phyloP scores from a whole-genome alignment of 176 grass and related monocot genomes.

The Zea luxurians region DNA sequence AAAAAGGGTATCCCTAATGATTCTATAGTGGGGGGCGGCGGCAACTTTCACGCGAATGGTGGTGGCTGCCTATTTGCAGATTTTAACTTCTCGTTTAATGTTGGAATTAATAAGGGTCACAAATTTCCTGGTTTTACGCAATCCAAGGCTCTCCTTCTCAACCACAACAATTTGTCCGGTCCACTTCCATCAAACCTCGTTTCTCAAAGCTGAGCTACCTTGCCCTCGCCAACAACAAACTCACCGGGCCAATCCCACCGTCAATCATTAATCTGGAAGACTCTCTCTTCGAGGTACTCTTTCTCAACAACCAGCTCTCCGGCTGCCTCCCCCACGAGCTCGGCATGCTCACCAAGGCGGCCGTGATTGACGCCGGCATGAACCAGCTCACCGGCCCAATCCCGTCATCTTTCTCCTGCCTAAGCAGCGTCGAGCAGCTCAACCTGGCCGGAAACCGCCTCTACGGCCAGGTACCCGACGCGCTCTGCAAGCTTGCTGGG shows the following conservation, averaged over 20 bases:
- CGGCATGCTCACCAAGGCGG: conserved; percentile 49
- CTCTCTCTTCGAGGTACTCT: conserved; percentile 48
- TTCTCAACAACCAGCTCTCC: conserved; percentile 69
- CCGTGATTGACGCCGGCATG: conserved; percentile 63
- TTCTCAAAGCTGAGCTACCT: conserved; percentile 46
- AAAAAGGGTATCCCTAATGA: background rate
- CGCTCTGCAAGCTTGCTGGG: conserved; percentile 48
- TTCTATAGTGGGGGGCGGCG: too few species aligned
- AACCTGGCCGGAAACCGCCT: conserved; percentile 43
- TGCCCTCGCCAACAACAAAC: conserved; percentile 63
- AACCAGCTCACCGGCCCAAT: conserved; percentile 74
- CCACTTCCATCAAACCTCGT: background rate
- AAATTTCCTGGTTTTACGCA: accelerated
- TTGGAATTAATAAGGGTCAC: background rate
- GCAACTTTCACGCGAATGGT: too few species aligned
- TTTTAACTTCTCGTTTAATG: too few species aligned
- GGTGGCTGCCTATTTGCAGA: too few species aligned
- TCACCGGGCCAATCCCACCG: conserved; percentile 41
- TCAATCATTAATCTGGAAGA: conserved; percentile 34
- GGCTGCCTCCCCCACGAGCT: conserved; percentile 70
- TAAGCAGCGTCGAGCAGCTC: conserved; percentile 69
- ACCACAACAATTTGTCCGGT: background rate
- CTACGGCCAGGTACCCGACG: conserved; percentile 59
- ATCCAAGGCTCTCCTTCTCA: conserved; percentile 34
- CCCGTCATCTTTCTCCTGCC: conserved; percentile 61